Conservation (phyloP, 139 green algal species). For the Chlorella vulgaris region DNA sequence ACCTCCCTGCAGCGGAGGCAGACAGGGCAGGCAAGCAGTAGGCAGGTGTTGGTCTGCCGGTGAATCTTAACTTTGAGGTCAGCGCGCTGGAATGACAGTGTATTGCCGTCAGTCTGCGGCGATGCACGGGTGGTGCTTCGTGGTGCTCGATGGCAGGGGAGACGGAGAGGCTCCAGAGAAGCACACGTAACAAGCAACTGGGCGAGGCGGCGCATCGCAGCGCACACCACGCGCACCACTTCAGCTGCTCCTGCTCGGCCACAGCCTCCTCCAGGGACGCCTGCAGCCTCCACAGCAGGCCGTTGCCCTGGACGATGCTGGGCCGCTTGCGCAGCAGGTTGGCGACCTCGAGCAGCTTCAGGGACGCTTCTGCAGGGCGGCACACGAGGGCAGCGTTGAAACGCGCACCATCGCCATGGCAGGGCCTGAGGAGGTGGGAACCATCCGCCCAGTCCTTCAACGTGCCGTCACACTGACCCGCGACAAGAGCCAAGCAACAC, state of each 20-base stretch:
- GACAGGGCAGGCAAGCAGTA: neutral
- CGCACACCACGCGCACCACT: neutral
- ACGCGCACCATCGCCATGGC: too few species aligned
- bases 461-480: too few species aligned
- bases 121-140: too few species aligned
- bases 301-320: neutral
- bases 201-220: neutral
- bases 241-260: conserved; percentile 27
- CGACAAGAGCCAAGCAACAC: too few species aligned
- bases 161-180: too few species aligned
- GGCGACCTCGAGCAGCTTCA: conserved; percentile 2
- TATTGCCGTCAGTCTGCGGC: too few species aligned
- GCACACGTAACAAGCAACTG: neutral
- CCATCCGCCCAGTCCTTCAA: too few species aligned
- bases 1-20: conserved; percentile 6
- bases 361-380: neutral
- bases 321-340: conserved; percentile 26
- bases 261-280: conserved; percentile 15
- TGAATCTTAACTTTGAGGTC: neutral
- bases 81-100: too few species aligned
- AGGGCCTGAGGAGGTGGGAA: too few species aligned
- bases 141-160: too few species aligned
- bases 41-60: neutral
- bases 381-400: neutral
- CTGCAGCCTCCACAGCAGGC: conserved; percentile 38